Evolutionary conservation across 202 grass and related monocot species (phyloP), one percentile per base, ranked within the genome.

Genomic region (Panicum hallii): DNA sequence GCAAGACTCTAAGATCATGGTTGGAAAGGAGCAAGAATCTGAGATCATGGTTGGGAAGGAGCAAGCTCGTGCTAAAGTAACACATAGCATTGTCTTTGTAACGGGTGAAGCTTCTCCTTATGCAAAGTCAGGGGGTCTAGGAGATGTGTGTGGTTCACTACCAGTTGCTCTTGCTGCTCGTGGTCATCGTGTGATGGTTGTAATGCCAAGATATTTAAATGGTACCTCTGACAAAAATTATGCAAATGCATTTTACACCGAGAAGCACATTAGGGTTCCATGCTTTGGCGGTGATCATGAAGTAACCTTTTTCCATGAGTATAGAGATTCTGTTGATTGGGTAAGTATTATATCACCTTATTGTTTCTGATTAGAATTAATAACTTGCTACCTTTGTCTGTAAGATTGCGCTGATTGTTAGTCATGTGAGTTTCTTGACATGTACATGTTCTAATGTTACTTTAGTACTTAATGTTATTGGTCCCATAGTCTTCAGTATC

Each of bases 161-260:
- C 96, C 96, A 77, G 83, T 95, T 68, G 91, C 96, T 83, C 89
- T 99, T 72, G 96, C 93, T 56, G 85, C 88, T 63, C 93, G 84
- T 90, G 96, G 91, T 83, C 93, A 99, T 81, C 93, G 93, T 58
- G 96, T 99, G 23, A 99, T 99, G 96, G 96, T 99, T 55, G 86
- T 99, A 63, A 90, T 90, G 83, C 96, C 96, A 61, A 90, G 93
- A 87, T 99, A 99, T 66, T 77, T 99, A 26, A 95, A 95, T 82
- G 91, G 95, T 14, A 48, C 73, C 50, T 84, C 82, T 7, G 82
- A 99, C 41, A 89, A 94, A 80, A 89, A 90, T 62, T 92, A 87
- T 28, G 81, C 66, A 73, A 88, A 86, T 63, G 79, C 90, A 7
- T 72, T 84, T 81, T 83, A 94, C 64, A 78, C 87, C 52, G 86